A percentile compares a stretch with the other conserved stretches of the same genome.
Conservation (phyloP, 805 yeast genomes). For the Starmerella davenportii region DNA sequence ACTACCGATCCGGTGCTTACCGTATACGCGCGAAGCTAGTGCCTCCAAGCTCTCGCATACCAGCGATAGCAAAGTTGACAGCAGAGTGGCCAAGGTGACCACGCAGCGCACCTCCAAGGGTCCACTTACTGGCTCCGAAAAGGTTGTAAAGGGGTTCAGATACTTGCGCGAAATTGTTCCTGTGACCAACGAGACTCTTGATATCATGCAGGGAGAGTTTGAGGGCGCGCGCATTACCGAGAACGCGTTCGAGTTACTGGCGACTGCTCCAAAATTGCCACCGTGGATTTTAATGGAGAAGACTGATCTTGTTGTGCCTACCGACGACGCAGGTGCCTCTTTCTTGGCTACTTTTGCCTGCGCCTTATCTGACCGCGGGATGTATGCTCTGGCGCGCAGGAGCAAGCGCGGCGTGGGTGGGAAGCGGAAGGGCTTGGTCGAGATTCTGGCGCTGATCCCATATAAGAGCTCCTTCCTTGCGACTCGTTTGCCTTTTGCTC, state of each 20-base stretch:
- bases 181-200: slow-evolving; percentile 6
- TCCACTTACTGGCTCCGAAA: neutral
- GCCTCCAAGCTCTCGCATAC: slow-evolving; percentile 4
- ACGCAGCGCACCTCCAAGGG: slow-evolving; percentile 1
- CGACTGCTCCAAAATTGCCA: slow-evolving; percentile 10
- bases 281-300: slow-evolving; percentile 11
- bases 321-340: neutral
- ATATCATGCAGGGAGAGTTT: slow-evolving; percentile 13
- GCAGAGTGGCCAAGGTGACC: neutral
- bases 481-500: slow-evolving; percentile 13
- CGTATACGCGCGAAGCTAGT: slow-evolving; percentile 8
- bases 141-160: slow-evolving; percentile 7
- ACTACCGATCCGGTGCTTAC: slow-evolving; percentile 4
- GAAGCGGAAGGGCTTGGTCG: slow-evolving; percentile 9
- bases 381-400: slow-evolving; percentile 14
- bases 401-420: slow-evolving; percentile 2
- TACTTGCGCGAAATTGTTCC: slow-evolving; percentile 8
- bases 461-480: slow-evolving; percentile 5
- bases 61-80: neutral
- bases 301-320: slow-evolving; percentile 7
- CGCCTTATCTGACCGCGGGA: slow-evolving; percentile 4
- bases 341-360: slow-evolving; percentile 9
- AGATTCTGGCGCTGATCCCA: slow-evolving; percentile 12
- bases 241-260: slow-evolving; percentile 12
- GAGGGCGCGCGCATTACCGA: slow-evolving; percentile 9